phyloP scores from a whole-genome alignment of 129 eudicot species.

The Heracleum sosnowskyi region DNA sequence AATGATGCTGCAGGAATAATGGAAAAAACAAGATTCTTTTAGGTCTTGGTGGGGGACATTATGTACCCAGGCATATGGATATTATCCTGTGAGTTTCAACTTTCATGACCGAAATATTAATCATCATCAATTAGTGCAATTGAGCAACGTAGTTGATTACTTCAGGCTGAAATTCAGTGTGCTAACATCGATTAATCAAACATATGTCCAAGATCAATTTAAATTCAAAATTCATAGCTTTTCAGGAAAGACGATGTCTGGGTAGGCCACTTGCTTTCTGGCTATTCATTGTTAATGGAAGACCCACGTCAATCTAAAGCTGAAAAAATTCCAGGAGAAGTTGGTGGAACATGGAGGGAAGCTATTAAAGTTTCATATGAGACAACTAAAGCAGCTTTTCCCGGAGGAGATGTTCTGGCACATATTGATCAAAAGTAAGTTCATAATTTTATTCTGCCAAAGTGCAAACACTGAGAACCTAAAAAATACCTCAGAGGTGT shows the following conservation, averaged over 20 bases:
- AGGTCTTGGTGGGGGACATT: slow-evolving; percentile 96
- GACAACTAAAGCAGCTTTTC: slow-evolving; percentile 75
- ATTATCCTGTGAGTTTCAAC: slow-evolving; percentile 65
- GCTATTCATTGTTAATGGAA: slow-evolving; percentile 69
- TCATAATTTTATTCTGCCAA: slow-evolving; percentile 2
- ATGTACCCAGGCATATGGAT: slow-evolving; percentile 97
- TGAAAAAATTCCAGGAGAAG: slow-evolving; percentile 23
- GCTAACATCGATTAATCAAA: background rate
- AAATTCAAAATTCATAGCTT: background rate
- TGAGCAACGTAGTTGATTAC: background rate
- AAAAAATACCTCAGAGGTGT: too few relatives aligned
- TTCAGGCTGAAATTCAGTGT: too few relatives aligned
- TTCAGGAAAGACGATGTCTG: slow-evolving; percentile 58
- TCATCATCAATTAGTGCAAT: background rate
- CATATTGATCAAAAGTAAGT: slow-evolving; percentile 91
- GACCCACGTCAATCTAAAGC: slow-evolving; percentile 28
- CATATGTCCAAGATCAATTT: background rate
- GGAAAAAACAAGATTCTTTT: slow-evolving; percentile 69
- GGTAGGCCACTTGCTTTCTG: slow-evolving; percentile 69
- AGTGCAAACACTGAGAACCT: background rate
- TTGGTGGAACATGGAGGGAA: slow-evolving; percentile 68
- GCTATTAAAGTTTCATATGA: slow-evolving; percentile 69
- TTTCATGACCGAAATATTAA: too few relatives aligned
- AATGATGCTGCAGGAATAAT: slow-evolving; percentile 37
- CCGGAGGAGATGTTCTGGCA: slow-evolving; percentile 81